A percentile compares a stretch with the other conserved stretches of the same genome.
phyloP scores from a whole-genome alignment of 441 rosid genomes.

The Euphorbia celastroides region DNA sequence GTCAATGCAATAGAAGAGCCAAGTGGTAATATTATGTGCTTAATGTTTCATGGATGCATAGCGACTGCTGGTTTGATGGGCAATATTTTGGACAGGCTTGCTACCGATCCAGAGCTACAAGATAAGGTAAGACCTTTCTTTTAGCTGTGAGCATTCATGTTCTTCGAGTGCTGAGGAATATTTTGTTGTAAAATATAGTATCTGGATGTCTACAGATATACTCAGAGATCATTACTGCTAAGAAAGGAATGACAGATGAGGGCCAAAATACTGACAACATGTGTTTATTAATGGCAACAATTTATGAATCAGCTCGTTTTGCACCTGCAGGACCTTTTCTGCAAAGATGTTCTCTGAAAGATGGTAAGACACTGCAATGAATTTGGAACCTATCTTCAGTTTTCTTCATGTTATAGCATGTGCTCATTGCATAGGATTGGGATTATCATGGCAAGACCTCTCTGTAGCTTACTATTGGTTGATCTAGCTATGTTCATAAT shows the following conservation, averaged over 20 bases:
- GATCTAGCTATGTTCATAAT: too few relatives aligned
- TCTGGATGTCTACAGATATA: constrained; percentile 36
- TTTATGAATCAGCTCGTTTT: constrained; percentile 61
- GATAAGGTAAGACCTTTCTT: constrained; percentile 34
- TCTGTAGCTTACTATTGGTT: too few relatives aligned
- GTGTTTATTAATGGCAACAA: constrained; percentile 42
- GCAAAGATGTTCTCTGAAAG: constrained; percentile 53
- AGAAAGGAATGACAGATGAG: constrained; percentile 23
- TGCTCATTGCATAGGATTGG: too few relatives aligned
- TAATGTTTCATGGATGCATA: constrained; percentile 60
- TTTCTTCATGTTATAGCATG: background rate
- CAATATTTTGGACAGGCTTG: constrained; percentile 46
- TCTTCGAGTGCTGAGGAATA: background rate
- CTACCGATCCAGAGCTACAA: constrained; percentile 37
- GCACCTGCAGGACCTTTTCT: constrained; percentile 45
- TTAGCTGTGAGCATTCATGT: background rate
- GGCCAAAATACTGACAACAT: constrained; percentile 33
- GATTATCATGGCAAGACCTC: too few relatives aligned
- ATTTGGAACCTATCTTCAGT: constrained; percentile 3
- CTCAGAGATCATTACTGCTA: constrained; percentile 30
- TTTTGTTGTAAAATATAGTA: constrained; percentile 6
- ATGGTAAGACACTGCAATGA: constrained; percentile 32
- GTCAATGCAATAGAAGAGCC: constrained; percentile 37
- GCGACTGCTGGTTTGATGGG: constrained; percentile 44
- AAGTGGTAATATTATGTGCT: constrained; percentile 45